Base-by-base conservation (phyloP, 164 flowering plant genomes). In the Nymphaea thermarum region DNA sequence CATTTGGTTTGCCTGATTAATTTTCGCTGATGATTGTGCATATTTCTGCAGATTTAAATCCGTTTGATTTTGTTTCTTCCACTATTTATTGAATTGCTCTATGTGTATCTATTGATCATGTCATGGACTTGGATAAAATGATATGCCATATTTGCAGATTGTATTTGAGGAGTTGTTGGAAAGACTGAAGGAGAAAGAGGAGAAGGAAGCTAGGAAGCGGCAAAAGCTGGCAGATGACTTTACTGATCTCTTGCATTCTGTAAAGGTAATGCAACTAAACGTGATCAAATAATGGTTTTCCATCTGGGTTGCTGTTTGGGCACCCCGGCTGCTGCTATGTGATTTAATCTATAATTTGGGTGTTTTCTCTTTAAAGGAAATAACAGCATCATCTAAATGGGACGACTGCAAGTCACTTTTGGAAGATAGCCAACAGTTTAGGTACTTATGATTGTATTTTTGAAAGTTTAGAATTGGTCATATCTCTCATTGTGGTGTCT, bases 161-260 rank as follows among this genome's bases (percentile, higher is more conserved):
- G 78, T 87, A 62, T 91, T 76, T 73, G 93, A 89, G 66, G 97
- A 91, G 71, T 67, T 89, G 44, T 51, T 94, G 47, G 96, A 87
- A 60, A 83, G 96, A 78, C 80, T 84, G 61, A 85, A 85, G 76
- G 98, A 94, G 77, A 94, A 90, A 72, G 97, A 91, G 73, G 99
- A 94, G 77, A 94, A 94, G 78, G 98, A 94, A 75, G 89, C 89
- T 43, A 94, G 84, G 77, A 94, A 85, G 71, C 90, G 86, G 60
- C 94, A 90, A 70, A 87, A 84, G 62, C 84, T 91, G 59, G 88
- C 86, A 17, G 90, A 88, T 76, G 96, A 91, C 61, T 89, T 94
- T 73, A 81, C 84, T 65, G 83, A 84, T 68, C 77, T 86, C 43
- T 70, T 94, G 71, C 76, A 82, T 64, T 72, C 90, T 36, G 73